A percentile compares a stretch with the other conserved stretches of the same genome.
Evolutionary conservation across 2,329 filamentous ascomycete species (phyloP).

Genomic region (Hysterium pulicare): DNA sequence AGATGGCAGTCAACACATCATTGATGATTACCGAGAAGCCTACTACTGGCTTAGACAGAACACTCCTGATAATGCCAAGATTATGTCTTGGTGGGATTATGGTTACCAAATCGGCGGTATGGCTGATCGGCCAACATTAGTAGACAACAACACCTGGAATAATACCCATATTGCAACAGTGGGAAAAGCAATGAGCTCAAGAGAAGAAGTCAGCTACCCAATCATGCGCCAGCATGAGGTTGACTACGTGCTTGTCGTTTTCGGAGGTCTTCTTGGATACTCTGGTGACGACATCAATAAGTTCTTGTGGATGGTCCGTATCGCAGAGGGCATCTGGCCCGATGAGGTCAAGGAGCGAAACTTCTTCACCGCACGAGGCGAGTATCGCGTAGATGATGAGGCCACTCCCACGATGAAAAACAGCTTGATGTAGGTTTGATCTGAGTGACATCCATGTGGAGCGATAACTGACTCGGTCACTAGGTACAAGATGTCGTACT

Average conservation of each 20-base stretch:
- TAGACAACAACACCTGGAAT: slow-evolving; percentile 99
- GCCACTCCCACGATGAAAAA: slow-evolving; percentile 98
- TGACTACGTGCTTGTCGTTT: slow-evolving; percentile 97
- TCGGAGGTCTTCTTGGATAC: slow-evolving; percentile 92
- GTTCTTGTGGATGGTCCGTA: slow-evolving; percentile 99
- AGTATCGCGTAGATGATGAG: slow-evolving; percentile 90
- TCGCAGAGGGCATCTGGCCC: slow-evolving; percentile 99
- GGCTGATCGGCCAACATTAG: slow-evolving; percentile 93
- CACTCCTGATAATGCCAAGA: slow-evolving; percentile 89
- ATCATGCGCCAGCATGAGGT: slow-evolving; percentile 99
- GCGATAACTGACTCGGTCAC: slow-evolving; percentile 21
- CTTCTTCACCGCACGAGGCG: slow-evolving; percentile 90
- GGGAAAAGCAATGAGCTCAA: slow-evolving; percentile 96
- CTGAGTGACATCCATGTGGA: background rate
- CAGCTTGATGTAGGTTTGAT: slow-evolving; percentile 87
- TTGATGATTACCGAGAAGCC: slow-evolving; percentile 97
- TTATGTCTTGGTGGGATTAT: slow-evolving; percentile 99
- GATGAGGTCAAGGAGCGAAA: slow-evolving; percentile 96
- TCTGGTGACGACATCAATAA: slow-evolving; percentile 99
- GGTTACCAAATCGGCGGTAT: slow-evolving; percentile 99
- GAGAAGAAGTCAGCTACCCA: slow-evolving; percentile 96
- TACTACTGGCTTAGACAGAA: slow-evolving; percentile 99
- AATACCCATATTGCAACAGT: slow-evolving; percentile 99
- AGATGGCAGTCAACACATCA: slow-evolving; percentile 96
- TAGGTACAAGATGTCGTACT: slow-evolving; percentile 99